phyloP scores from a whole-genome alignment of 148 eudicot species.

The Chenopodium quinoa region DNA sequence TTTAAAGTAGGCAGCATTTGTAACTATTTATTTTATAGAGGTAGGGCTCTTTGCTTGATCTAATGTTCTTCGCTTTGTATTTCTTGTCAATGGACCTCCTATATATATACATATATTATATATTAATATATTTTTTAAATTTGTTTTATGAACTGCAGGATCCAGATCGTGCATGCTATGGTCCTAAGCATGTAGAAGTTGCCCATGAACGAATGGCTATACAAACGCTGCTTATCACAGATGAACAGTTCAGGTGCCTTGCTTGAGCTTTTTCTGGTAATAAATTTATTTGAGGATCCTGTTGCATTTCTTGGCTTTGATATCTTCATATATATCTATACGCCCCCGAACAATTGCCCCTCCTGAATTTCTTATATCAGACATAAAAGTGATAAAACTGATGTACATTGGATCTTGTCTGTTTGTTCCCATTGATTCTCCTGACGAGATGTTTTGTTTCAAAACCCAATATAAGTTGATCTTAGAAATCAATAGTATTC shows the following conservation, averaged over 20 bases:
- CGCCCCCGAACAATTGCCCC: neutral
- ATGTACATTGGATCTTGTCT: neutral
- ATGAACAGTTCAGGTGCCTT: conserved; percentile 81
- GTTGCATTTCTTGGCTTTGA: neutral
- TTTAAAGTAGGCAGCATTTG: neutral
- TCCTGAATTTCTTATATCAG: neutral
- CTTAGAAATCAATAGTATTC: neutral
- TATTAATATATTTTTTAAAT: too few species aligned
- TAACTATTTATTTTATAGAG: neutral
- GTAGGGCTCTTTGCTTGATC: neutral
- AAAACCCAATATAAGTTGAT: neutral
- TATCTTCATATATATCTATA: too few species aligned
- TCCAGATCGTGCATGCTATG: conserved; percentile 94
- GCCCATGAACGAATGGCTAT: conserved; percentile 98
- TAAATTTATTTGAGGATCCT: neutral
- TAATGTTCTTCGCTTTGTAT: neutral
- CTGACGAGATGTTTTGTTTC: neutral
- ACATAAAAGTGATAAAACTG: neutral
- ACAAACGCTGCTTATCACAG: conserved; percentile 90
- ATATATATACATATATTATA: too few species aligned
- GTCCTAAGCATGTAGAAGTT: conserved; percentile 96
- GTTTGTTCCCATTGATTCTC: neutral
- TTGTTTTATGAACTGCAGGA: conserved; percentile 41
- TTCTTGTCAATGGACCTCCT: neutral
- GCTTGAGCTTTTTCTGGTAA: neutral